Conservation (phyloP, 768 basidiomycete species). For the Naematelia encephala region DNA sequence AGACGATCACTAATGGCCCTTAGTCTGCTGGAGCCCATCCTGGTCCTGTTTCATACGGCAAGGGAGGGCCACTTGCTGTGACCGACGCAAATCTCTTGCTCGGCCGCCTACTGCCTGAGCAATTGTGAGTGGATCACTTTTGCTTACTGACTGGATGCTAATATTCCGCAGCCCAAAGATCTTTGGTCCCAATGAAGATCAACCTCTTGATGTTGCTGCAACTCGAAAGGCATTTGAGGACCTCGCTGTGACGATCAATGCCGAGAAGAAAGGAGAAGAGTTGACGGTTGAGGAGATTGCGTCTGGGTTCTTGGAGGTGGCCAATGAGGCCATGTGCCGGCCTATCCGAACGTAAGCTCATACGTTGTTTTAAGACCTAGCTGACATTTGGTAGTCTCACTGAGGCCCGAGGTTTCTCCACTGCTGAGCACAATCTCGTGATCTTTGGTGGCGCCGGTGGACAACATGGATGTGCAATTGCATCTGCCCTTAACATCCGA, state of each 20-base stretch:
- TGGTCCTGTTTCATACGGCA: constrained; percentile 75
- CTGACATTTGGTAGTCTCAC: constrained; percentile 55
- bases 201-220: constrained; percentile 73
- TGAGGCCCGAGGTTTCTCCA: constrained; percentile 81
- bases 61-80: constrained; percentile 83
- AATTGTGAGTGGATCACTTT: constrained; percentile 35
- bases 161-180: constrained; percentile 76
- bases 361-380: neutral
- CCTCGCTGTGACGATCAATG: constrained; percentile 67
- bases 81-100: constrained; percentile 90
- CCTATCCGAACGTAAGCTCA: constrained; percentile 68
- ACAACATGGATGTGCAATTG: constrained; percentile 44
- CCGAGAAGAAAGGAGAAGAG: constrained; percentile 54
- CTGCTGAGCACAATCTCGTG: constrained; percentile 60
- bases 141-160: neutral
- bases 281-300: constrained; percentile 74
- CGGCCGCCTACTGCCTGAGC: constrained; percentile 79
- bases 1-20: constrained; percentile 80
- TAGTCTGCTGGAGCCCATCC: constrained; percentile 91
- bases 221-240: constrained; percentile 65
- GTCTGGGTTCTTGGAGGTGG: constrained; percentile 82
- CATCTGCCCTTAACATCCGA: constrained; percentile 16
- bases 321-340: constrained; percentile 96
- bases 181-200: constrained; percentile 82
- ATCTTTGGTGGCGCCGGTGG: constrained; percentile 51